Evolutionary conservation across 1,284 basidiomycete genomes (phyloP).

Genomic region (Pseudozyma pruni): DNA sequence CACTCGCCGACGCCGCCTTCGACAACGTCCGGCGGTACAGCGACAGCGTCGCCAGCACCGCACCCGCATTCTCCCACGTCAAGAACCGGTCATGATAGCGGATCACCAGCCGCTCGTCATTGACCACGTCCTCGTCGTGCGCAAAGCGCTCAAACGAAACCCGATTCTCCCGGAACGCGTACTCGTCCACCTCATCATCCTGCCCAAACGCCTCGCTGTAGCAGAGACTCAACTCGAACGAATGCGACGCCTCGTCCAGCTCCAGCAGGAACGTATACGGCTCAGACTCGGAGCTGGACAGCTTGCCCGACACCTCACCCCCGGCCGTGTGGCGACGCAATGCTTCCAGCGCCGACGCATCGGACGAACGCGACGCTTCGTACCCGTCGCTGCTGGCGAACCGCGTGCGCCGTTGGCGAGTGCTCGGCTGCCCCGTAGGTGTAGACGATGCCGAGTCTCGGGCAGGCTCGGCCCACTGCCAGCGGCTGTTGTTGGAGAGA

Average conservation of each 20-base stretch:
- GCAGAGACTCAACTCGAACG: slow-evolving; percentile 70
- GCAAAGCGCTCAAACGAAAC: slow-evolving; percentile 72
- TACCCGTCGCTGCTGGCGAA: slow-evolving; percentile 42
- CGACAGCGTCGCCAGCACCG: slow-evolving; percentile 70
- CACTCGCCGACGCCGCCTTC: slow-evolving; percentile 8
- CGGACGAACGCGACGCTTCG: slow-evolving; percentile 12
- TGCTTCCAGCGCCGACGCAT: slow-evolving; percentile 27
- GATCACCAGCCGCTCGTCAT: slow-evolving; percentile 71
- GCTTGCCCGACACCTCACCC: slow-evolving; percentile 49
- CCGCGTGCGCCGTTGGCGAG: slow-evolving; percentile 18
- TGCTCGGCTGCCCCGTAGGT: slow-evolving; percentile 12
- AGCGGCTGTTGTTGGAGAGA: slow-evolving; percentile 23
- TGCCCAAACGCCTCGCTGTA: slow-evolving; percentile 41
- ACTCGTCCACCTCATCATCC: slow-evolving; percentile 61
- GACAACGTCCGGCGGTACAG: slow-evolving; percentile 53
- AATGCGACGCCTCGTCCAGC: slow-evolving; percentile 68
- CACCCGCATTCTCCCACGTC: slow-evolving; percentile 71
- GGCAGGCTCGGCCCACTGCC: slow-evolving; percentile 42
- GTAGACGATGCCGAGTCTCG: slow-evolving; percentile 15
- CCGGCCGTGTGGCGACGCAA: slow-evolving; percentile 23
- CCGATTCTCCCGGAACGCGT: slow-evolving; percentile 69
- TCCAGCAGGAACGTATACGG: slow-evolving; percentile 71
- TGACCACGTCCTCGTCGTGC: slow-evolving; percentile 69
- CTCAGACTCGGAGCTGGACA: slow-evolving; percentile 69
- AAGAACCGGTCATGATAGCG: slow-evolving; percentile 70